These are phyloP conservation scores for Penicilliopsis zonata DNA, from an alignment of 495 filamentous ascomycete genomes.

Conservation along the genomic window DNA sequence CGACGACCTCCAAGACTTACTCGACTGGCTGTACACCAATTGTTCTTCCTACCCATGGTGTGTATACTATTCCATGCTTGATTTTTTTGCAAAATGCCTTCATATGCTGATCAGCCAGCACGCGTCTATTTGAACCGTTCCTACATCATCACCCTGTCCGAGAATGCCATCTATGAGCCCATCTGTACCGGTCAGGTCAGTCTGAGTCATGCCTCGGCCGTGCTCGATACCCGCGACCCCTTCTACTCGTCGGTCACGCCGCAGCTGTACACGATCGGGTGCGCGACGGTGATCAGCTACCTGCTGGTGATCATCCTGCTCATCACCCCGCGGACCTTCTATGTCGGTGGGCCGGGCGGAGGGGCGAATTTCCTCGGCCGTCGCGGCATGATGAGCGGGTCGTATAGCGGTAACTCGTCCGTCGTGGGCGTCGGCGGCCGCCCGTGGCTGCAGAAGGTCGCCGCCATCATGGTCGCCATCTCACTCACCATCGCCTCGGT, in stretches of 20 bases:
- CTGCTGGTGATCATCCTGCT: constrained; percentile 89
- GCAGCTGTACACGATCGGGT: constrained; percentile 82
- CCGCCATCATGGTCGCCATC: constrained; percentile 78
- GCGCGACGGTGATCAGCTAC: constrained; percentile 83
- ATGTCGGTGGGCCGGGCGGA: constrained; percentile 59
- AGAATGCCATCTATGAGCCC: constrained; percentile 51
- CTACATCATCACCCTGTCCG: constrained; percentile 46
- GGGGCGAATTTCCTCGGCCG: constrained; percentile 63
- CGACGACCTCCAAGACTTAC: constrained; percentile 24
- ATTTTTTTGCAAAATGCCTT: neutral
- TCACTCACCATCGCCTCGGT: constrained; percentile 87
- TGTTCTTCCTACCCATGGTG: constrained; percentile 44
- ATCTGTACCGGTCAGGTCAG: constrained; percentile 36
- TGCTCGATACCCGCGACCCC: constrained; percentile 59
- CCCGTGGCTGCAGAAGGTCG: constrained; percentile 93
- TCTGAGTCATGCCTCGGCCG: constrained; percentile 20
- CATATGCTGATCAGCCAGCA: constrained; percentile 28
- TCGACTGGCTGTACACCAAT: constrained; percentile 46
- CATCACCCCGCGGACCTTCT: constrained; percentile 81
- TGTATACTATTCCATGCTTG: constrained; percentile 5
- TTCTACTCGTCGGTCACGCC: constrained; percentile 90
- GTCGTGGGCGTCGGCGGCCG: constrained; percentile 80
- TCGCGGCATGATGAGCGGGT: constrained; percentile 75
- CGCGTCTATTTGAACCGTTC: constrained; percentile 45
- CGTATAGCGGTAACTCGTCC: constrained; percentile 50